A percentile compares a stretch with the other conserved stretches of the same genome.
These are phyloP conservation scores for Tubosaeta sp. DNA, from an alignment of 768 basidiomycete species.

Conservation along the genomic window DNA sequence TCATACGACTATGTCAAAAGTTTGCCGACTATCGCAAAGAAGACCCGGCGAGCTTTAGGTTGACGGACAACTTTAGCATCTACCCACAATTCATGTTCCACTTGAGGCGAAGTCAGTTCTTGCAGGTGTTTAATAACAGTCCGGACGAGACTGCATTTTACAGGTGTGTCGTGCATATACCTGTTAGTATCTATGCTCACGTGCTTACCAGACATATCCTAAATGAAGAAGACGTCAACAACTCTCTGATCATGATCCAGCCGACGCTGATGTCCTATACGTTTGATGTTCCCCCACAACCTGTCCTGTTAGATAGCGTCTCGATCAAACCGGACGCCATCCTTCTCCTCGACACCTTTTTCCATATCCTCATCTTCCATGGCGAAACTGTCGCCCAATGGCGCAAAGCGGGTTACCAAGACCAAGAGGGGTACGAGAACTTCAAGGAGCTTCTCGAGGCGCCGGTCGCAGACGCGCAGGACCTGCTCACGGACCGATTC, in stretches of 20 bases:
- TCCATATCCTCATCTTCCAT: conserved; percentile 99
- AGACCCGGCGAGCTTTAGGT: conserved; percentile 89
- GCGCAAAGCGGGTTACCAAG: conserved; percentile 97
- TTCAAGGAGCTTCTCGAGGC: conserved; percentile 89
- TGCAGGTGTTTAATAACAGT: conserved; percentile 99
- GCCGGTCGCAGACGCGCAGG: conserved; percentile 91
- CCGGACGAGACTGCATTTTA: conserved; percentile 99
- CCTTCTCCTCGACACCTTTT: conserved; percentile 96
- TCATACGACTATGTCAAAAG: conserved; percentile 97
- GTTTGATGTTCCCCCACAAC: conserved; percentile 86
- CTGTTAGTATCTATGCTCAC: conserved; percentile 1
- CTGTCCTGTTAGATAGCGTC: conserved; percentile 93
- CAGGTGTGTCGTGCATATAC: conserved; percentile 47
- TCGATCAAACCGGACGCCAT: conserved; percentile 98
- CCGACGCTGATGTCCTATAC: conserved; percentile 99
- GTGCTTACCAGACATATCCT: conserved; percentile 70
- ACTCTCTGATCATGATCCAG: conserved; percentile 99
- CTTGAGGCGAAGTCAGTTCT: conserved; percentile 91
- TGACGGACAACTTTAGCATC: conserved; percentile 95
- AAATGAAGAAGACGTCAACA: conserved; percentile 98
- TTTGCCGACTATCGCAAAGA: conserved; percentile 99
- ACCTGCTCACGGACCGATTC: conserved; percentile 91
- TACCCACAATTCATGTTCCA: conserved; percentile 99
- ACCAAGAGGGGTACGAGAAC: conserved; percentile 98
- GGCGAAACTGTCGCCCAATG: conserved; percentile 96